These are phyloP conservation scores for Hypericum androsaemum DNA, from an alignment of 345 rosid genomes.

Conservation along the genomic window DNA sequence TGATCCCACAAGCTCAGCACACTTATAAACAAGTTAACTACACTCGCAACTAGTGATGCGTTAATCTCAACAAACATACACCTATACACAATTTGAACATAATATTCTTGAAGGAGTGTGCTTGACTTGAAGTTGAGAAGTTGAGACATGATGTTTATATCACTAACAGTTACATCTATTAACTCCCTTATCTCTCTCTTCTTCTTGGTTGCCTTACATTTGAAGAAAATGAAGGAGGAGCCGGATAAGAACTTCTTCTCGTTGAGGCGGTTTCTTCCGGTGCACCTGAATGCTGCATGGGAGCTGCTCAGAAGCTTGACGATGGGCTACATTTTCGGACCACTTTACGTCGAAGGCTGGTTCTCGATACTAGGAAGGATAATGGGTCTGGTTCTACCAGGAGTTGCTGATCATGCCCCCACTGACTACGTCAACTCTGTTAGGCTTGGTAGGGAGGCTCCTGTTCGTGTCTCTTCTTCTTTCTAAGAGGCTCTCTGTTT, in stretches of 20 bases:
- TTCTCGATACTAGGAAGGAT: slow-evolving; percentile 41
- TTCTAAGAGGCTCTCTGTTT: too few species aligned
- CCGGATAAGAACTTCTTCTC: slow-evolving; percentile 58
- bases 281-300: slow-evolving; percentile 53
- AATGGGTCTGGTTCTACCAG: slow-evolving; percentile 53
- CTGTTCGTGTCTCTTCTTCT: too few species aligned
- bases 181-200: background rate
- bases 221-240: slow-evolving; percentile 59
- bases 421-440: slow-evolving; percentile 64
- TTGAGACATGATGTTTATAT: too few species aligned
- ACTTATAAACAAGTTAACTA: too few species aligned
- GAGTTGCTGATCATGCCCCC: slow-evolving; percentile 55
- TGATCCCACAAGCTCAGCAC: too few species aligned
- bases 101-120: too few species aligned
- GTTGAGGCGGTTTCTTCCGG: slow-evolving; percentile 25
- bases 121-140: too few species aligned
- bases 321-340: slow-evolving; percentile 47
- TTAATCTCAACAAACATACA: too few species aligned
- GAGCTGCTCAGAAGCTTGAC: slow-evolving; percentile 58
- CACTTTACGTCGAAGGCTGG: slow-evolving; percentile 66
- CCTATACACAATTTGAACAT: background rate
- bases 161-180: too few species aligned
- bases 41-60: too few species aligned
- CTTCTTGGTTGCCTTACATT: slow-evolving; percentile 12
- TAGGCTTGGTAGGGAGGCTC: slow-evolving; percentile 39